Conservation (phyloP, 345 rosid genomes). For the Brassica rapa region DNA sequence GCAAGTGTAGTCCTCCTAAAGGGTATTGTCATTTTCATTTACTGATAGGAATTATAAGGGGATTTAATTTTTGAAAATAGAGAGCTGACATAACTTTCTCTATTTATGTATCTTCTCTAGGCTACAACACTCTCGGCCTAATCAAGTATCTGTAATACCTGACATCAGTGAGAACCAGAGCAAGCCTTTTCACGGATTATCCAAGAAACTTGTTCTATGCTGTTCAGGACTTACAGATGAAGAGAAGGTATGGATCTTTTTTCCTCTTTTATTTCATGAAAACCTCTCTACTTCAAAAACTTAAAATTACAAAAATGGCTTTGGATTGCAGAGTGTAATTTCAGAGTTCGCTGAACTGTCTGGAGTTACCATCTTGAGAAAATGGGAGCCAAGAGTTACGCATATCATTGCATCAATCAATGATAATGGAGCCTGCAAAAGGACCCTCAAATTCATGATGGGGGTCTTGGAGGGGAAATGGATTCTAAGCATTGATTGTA, state of each 20-base stretch:
- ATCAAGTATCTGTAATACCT: slow-evolving; percentile 39
- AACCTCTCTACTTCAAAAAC: background rate
- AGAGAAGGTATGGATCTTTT: slow-evolving; percentile 58
- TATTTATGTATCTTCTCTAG: slow-evolving; percentile 42
- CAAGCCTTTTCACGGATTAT: slow-evolving; percentile 38
- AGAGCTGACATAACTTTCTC: slow-evolving; percentile 6
- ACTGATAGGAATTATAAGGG: background rate
- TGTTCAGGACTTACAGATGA: slow-evolving; percentile 75
- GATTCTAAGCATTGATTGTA: slow-evolving; percentile 75
- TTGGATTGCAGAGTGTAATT: slow-evolving; percentile 59
- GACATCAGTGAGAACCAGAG: slow-evolving; percentile 31
- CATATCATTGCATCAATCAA: slow-evolving; percentile 81
- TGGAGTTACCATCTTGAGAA: slow-evolving; percentile 56
- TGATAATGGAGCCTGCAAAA: slow-evolving; percentile 81
- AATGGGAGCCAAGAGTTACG: slow-evolving; percentile 72
- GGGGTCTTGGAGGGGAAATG: slow-evolving; percentile 94
- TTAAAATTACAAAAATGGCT: slow-evolving; percentile 15
- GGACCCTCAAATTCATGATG: slow-evolving; percentile 80
- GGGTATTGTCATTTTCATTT: slow-evolving; percentile 42
- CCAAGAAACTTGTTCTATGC: slow-evolving; percentile 62
- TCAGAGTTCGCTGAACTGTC: slow-evolving; percentile 56
- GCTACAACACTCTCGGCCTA: slow-evolving; percentile 24
- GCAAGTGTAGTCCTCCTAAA: slow-evolving; percentile 41
- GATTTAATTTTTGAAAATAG: background rate
- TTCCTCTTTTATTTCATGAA: background rate